These are phyloP conservation scores for Leishmania major DNA, from an alignment of 208 protist genomes.

Conservation along the genomic window DNA sequence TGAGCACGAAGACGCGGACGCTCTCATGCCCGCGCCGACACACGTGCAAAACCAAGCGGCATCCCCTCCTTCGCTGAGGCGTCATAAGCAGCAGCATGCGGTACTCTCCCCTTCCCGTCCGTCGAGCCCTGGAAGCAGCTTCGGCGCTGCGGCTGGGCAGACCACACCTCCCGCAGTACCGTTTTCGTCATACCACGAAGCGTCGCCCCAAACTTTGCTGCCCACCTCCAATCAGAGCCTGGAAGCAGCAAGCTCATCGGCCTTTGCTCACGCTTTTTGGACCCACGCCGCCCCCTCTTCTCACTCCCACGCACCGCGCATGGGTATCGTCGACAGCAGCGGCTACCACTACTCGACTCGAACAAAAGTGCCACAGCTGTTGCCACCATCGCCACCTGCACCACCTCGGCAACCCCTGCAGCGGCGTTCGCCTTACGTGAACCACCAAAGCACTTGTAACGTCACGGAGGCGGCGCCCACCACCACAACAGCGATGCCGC, in stretches of 20 bases:
- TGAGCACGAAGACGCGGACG: constrained; percentile 9
- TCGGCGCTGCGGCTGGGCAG: not conserved
- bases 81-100: not conserved
- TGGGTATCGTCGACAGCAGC: constrained; percentile 18
- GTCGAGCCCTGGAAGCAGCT: not conserved
- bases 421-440: constrained; percentile 1
- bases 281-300: not conserved
- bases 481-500: not conserved
- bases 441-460: not conserved
- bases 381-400: not conserved
- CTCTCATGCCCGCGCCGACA: constrained; percentile 12
- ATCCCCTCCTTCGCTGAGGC: not conserved
- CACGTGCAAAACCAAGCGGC: not conserved
- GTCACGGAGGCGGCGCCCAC: not conserved
- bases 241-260: not conserved
- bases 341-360: constrained; percentile 22
- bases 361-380: not conserved
- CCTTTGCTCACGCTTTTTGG: not conserved
- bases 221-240: not conserved
- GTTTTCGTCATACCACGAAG: not conserved
- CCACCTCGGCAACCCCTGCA: not conserved
- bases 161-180: not conserved
- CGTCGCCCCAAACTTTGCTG: not conserved
- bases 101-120: not conserved
- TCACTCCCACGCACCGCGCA: not conserved